Base-by-base conservation (phyloP, 129 eudicot species). In the Saposhnikovia divaricata region DNA sequence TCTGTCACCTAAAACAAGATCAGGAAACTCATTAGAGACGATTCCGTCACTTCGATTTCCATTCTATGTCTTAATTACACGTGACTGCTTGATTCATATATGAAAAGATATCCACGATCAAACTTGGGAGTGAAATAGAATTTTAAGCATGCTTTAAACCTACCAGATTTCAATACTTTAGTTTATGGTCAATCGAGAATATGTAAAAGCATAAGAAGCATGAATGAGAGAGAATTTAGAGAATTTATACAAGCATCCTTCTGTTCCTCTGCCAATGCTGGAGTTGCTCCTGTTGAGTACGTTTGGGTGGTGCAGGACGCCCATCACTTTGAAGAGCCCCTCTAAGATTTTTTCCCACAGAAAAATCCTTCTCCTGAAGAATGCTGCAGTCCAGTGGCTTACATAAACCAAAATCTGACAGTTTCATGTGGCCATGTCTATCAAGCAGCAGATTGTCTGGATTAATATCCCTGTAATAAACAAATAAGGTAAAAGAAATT, bases 231-330 rank as follows among this genome's bases (percentile, higher is more conserved):
- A n/a, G n/a, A n/a, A n/a, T n/a, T n/a, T n/a, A 39, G 43, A 81
- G 80, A 66, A 76, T 27, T 78, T 88, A 27, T 87, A 95, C 98
- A 87, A 95, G 98, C 98, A 95, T 95, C 90, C 98, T 95, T 84
- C 98, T 86, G 81, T 95, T 95, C 84, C 90, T 86, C 86, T 95
- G 98, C 98, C 98, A 95, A 87, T 95, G 98, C 84, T 84, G 94
- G 81, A 95, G 84, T 72, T 95, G 98, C 86, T 95, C 97, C 79
- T 95, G 97, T 81, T 95, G 98, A 43, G 98, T 92, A 74, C 98
- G 97, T 55, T 75, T 95, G 14, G 96, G 93, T n/a, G 90, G 77
- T 40, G 81, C 92, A 61, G 98, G 97, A 34, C 97, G 97, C 65
- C 96, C 98, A 78, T 95, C 98, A 81, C 90, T 92, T 86, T 90